phyloP scores from a whole-genome alignment of 2,329 filamentous ascomycete genomes.

The Helminthosporium solani region DNA sequence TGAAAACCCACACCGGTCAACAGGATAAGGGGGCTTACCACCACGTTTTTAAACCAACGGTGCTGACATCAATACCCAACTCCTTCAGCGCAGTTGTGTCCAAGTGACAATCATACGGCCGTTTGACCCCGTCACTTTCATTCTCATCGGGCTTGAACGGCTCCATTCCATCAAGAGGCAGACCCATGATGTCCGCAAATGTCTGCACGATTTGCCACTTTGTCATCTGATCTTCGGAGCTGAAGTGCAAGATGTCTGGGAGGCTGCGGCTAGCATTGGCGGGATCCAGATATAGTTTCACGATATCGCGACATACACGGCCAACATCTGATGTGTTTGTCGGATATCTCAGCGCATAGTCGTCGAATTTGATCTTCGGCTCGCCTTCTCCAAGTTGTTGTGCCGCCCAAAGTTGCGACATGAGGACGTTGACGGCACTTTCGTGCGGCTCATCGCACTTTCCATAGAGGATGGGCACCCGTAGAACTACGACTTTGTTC shows the following conservation, averaged over 20 bases:
- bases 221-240: constrained; percentile 80
- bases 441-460: constrained; percentile 66
- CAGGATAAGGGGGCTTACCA: constrained; percentile 55
- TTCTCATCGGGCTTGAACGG: constrained; percentile 60
- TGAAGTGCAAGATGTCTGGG: constrained; percentile 77
- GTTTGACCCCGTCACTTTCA: constrained; percentile 68
- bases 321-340: constrained; percentile 88
- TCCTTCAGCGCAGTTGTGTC: constrained; percentile 73
- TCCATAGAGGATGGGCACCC: constrained; percentile 84
- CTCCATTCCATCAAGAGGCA: constrained; percentile 67
- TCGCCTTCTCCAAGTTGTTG: constrained; percentile 56
- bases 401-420: constrained; percentile 74
- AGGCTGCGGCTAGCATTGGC: constrained; percentile 51
- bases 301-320: constrained; percentile 73
- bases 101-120: constrained; percentile 86
- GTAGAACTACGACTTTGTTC: constrained; percentile 60
- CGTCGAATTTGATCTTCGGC: constrained; percentile 72
- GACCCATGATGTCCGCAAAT: constrained; percentile 76
- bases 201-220: constrained; percentile 85
- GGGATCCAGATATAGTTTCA: constrained; percentile 60
- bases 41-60: constrained; percentile 76
- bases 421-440: constrained; percentile 78
- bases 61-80: constrained; percentile 71
- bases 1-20: neutral
- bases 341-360: constrained; percentile 81